Evolutionary conservation across 345 rosid genomes (phyloP).

Genomic region (Euphorbia tirucalli): DNA sequence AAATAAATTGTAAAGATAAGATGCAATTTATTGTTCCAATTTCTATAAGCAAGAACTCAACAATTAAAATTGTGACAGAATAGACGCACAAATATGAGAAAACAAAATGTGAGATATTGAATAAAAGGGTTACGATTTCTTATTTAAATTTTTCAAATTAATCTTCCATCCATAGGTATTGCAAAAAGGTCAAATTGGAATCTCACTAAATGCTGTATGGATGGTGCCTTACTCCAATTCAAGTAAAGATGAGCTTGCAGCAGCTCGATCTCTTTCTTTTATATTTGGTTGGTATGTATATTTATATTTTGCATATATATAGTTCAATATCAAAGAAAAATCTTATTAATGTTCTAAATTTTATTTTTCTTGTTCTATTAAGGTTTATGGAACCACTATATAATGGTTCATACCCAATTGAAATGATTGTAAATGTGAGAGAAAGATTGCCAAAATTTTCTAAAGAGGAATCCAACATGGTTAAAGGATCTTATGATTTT

Average conservation of each 20-base stretch:
- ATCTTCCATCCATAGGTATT: background rate
- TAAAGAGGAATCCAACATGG: background rate
- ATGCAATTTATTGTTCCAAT: too few relatives aligned
- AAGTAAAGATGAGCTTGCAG: background rate
- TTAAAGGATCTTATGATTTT: slow-evolving; percentile 8
- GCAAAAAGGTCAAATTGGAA: slow-evolving; percentile 7
- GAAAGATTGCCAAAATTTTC: background rate
- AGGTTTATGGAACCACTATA: slow-evolving; percentile 3
- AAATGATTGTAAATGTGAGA: background rate
- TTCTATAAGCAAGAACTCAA: too few relatives aligned
- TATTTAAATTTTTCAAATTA: too few relatives aligned
- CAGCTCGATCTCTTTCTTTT: background rate
- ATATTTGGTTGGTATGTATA: background rate
- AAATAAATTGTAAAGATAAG: too few relatives aligned
- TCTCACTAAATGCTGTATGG: background rate
- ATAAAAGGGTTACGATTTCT: background rate
- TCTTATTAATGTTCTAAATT: too few relatives aligned
- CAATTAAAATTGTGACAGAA: too few relatives aligned
- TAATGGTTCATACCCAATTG: background rate
- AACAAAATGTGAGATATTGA: background rate
- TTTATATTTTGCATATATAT: too few relatives aligned
- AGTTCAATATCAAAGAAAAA: too few relatives aligned
- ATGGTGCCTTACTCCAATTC: background rate
- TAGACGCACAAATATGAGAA: too few relatives aligned
- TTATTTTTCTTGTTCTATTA: background rate